Conservation (phyloP, 345 rosid species). For the Eutrema japonicum region DNA sequence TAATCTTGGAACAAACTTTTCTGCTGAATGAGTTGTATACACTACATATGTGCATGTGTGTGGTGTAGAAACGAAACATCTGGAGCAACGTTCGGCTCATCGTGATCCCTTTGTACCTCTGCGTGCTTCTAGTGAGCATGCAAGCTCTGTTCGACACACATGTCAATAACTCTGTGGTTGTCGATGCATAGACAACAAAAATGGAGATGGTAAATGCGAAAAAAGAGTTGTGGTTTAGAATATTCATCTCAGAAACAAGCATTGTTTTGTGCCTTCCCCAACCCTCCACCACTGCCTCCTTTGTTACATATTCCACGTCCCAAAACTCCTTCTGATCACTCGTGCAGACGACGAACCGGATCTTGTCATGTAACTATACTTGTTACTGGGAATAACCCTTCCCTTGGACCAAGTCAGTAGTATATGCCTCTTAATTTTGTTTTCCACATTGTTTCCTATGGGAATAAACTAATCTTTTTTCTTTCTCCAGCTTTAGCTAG, state of each 20-base stretch:
- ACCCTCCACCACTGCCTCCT: constrained; percentile 79
- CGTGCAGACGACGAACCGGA: constrained; percentile 61
- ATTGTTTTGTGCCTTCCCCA: constrained; percentile 54
- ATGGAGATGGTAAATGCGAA: constrained; percentile 54
- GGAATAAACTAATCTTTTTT: neutral
- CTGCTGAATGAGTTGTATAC: neutral
- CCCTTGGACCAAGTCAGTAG: constrained; percentile 57
- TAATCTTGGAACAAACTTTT: neutral
- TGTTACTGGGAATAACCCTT: constrained; percentile 64
- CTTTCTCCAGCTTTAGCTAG: constrained; percentile 51
- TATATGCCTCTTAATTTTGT: constrained; percentile 36
- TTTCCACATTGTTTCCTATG: neutral
- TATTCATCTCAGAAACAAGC: constrained; percentile 60
- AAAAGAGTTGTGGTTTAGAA: constrained; percentile 59
- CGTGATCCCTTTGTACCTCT: constrained; percentile 68
- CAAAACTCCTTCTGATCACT: constrained; percentile 40
- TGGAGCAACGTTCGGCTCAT: constrained; percentile 72
- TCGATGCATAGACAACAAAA: constrained; percentile 40
- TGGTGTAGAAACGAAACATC: constrained; percentile 69
- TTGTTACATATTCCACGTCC: constrained; percentile 67
- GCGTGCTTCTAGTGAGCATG: constrained; percentile 55
- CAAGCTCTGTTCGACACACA: constrained; percentile 55
- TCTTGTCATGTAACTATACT: constrained; percentile 73
- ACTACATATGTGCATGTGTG: constrained; percentile 10
- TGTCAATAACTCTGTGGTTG: constrained; percentile 64